phyloP scores from a whole-genome alignment of 148 eudicot genomes.

The Vaccinium vitisidaea region DNA sequence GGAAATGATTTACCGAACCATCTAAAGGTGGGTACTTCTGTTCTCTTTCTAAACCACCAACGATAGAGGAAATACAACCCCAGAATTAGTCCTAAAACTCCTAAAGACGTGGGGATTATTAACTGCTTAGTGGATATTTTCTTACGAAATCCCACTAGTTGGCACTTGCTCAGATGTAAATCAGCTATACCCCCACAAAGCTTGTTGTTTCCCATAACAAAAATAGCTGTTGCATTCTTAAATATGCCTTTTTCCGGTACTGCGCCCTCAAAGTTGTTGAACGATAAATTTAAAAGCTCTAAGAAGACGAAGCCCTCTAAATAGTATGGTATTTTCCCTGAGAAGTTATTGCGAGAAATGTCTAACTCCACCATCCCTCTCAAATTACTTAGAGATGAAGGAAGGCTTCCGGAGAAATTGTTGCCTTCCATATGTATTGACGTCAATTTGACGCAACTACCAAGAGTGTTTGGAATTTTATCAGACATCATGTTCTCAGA shows the following conservation, averaged over 20 bases:
- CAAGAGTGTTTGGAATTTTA: neutral
- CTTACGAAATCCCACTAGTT: neutral
- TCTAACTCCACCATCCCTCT: neutral
- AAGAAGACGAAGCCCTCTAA: neutral
- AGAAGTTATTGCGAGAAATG: constrained; percentile 6
- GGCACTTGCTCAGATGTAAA: constrained; percentile 25
- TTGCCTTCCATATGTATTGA: neutral
- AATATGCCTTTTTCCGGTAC: too few species aligned
- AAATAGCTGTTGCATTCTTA: too few species aligned
- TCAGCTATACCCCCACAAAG: constrained; percentile 36
- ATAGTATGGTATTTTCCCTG: neutral
- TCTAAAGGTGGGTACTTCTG: neutral
- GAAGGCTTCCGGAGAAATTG: neutral
- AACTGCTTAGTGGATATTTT: neutral
- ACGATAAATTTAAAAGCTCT: too few species aligned
- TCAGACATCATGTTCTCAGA: neutral
- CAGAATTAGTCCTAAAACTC: neutral
- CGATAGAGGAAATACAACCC: neutral
- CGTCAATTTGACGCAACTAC: neutral
- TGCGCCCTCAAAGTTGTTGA: too few species aligned
- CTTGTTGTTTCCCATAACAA: too few species aligned
- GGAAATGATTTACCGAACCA: neutral
- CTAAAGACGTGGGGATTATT: neutral
- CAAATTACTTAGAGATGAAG: neutral
- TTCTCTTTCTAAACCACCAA: neutral